Conservation (phyloP, 169 alveolate genomes). For the Babesia caballi region DNA sequence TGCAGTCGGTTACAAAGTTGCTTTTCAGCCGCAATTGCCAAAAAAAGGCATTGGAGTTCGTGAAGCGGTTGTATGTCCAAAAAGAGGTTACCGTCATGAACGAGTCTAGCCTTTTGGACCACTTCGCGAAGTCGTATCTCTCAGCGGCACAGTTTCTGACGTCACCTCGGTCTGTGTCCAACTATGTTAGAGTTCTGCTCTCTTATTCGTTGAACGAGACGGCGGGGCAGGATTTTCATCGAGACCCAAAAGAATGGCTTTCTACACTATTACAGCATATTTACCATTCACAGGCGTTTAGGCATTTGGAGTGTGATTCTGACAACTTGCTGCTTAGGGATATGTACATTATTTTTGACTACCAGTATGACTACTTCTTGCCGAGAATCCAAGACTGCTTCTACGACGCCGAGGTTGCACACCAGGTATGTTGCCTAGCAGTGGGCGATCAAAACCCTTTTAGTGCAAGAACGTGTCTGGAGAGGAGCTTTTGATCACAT, state of each 20-base stretch:
- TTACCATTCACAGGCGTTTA: conserved; percentile 42
- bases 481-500: conserved; percentile 19
- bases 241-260: conserved; percentile 43
- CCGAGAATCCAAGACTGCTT: conserved; percentile 65
- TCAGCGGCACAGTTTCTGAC: conserved; percentile 62
- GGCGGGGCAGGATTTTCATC: conserved; percentile 51
- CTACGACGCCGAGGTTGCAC: conserved; percentile 29
- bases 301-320: conserved; percentile 46
- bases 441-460: background rate
- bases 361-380: conserved; percentile 34
- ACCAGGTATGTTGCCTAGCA: conserved; percentile 21
- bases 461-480: conserved; percentile 56
- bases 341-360: conserved; percentile 39
- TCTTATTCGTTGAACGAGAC: conserved; percentile 54
- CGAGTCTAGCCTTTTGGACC: conserved; percentile 28
- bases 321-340: conserved; percentile 56
- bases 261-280: conserved; percentile 53
- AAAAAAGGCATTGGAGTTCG: conserved; percentile 1
- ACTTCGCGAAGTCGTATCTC: conserved; percentile 48
- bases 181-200: conserved; percentile 51
- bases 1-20: conserved; percentile 35
- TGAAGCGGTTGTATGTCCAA: conserved; percentile 37
- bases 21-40: conserved; percentile 19
- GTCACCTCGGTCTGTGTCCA: conserved; percentile 53
- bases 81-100: conserved; percentile 49